Conservation (phyloP, 83 land plant species). For the Picea engelmannii region DNA sequence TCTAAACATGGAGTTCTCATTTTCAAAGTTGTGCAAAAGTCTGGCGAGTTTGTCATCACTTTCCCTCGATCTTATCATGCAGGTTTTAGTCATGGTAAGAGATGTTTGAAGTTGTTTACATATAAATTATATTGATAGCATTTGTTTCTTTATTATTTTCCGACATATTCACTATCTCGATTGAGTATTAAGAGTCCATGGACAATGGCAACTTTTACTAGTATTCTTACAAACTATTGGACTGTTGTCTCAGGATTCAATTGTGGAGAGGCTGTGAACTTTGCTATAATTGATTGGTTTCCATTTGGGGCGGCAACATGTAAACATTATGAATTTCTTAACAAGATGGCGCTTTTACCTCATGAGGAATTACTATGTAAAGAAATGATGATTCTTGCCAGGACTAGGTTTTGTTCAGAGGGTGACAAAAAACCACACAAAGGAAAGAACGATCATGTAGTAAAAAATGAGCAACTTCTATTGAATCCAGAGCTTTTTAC, state of each 20-base stretch:
- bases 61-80: constrained; percentile 99
- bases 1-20: constrained; percentile 71
- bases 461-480: too few species aligned
- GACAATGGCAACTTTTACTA: background rate
- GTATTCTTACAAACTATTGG: background rate
- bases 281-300: constrained; percentile 91
- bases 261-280: constrained; percentile 96
- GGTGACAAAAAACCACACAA: too few species aligned
- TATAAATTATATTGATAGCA: background rate
- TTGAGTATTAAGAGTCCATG: background rate
- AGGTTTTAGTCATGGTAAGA: constrained; percentile 95
- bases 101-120: background rate
- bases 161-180: background rate
- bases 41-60: constrained; percentile 95
- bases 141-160: background rate
- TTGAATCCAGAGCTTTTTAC: too few species aligned
- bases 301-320: constrained; percentile 80
- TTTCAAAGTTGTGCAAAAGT: constrained; percentile 88
- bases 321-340: constrained; percentile 70
- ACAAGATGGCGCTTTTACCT: constrained; percentile 74
- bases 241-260: constrained; percentile 62
- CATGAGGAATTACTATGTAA: constrained; percentile 90
- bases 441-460: too few species aligned
- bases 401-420: constrained; percentile 13
- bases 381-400: constrained; percentile 63